Base-by-base conservation (phyloP, 768 basidiomycete species). In the Dacryopinax primogenitus region DNA sequence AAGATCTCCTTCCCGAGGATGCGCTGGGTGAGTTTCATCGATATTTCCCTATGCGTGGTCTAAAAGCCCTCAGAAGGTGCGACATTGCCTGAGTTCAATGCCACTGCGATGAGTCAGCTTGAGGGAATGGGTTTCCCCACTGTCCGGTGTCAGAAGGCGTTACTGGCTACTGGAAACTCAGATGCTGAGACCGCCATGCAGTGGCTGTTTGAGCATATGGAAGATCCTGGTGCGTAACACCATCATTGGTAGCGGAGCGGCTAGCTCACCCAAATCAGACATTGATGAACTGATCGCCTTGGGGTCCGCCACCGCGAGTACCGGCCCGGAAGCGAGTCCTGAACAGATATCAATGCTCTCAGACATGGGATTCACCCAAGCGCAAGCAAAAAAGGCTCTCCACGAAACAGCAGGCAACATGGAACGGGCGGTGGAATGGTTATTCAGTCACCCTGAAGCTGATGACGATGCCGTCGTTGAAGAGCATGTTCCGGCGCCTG, bases 161-260 rank as follows among this genome's bases (percentile, higher is more conserved):
- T 98, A 3, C 78, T 95, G 11, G 92, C 92, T 0, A 98, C 93
- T 0, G 91, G 92, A 0, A 86, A 86, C 69, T 77, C 74, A 16
- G 84, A 85, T 66, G 77, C 87, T 0, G 89, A 93, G 67, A 81
- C 78, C 0, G 96, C 96, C 0, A 95, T 95, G 92, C 86, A 92
- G 66, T 99, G 95, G 95, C 74, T 99, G 41, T 95, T 98, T 71
- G 80, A 75, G 45, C 95, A 97, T 73, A 90, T 94, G 90, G 94
- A 97, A 0, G 95, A 98, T 74, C 79, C 91, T 13, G 90, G 92
- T 90, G 47, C 7, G 78, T 68, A 28, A 1, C 30, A 2, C 33
- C 12, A 34, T 51, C 36, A 11, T 63, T 39, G 16, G 32, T 35
- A 37, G 7, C 15, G 16, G 2, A 26, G 13, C 15, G 16, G 65